Evolutionary conservation across 768 basidiomycete genomes (phyloP).

Genomic region (Boletales sp.): DNA sequence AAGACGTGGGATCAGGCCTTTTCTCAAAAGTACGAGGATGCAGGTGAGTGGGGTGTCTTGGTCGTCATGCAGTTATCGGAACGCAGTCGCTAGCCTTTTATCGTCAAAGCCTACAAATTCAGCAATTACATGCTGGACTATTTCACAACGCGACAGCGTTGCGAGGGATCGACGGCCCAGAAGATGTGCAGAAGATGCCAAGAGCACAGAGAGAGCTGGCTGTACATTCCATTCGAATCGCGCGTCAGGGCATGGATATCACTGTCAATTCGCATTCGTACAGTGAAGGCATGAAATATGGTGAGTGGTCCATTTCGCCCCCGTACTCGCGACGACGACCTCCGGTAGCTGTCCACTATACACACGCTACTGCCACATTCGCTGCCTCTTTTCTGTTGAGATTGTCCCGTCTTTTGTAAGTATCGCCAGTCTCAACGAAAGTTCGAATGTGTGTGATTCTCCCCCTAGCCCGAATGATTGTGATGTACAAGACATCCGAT

Average conservation of each 20-base stretch:
- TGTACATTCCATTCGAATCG: conserved; percentile 78
- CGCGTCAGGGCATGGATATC: conserved; percentile 76
- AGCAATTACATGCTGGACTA: conserved; percentile 81
- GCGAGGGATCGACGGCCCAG: conserved; percentile 78
- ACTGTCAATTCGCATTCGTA: conserved; percentile 83
- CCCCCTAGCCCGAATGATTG: conserved; percentile 75
- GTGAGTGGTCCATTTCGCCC: conserved; percentile 37
- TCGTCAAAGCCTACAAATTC: conserved; percentile 82
- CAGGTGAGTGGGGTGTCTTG: conserved; percentile 44
- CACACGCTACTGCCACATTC: conserved; percentile 92
- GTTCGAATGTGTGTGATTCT: background rate
- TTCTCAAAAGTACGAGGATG: conserved; percentile 79
- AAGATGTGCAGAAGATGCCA: conserved; percentile 85
- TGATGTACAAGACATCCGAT: conserved; percentile 67
- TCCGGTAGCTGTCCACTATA: conserved; percentile 74
- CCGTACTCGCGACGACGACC: conserved; percentile 2
- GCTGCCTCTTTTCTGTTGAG: conserved; percentile 87
- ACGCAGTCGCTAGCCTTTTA: conserved; percentile 64
- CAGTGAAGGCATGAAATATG: conserved; percentile 89
- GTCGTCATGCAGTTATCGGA: conserved; percentile 7
- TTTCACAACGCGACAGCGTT: conserved; percentile 84
- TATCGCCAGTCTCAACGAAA: background rate
- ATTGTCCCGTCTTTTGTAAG: conserved; percentile 83
- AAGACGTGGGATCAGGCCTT: conserved; percentile 75
- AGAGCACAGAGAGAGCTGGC: conserved; percentile 74